Percentiles rank a stretch among this genome's conserved stretches.
Conservation (phyloP, 306 rosid species). For the Sindora glabra region DNA sequence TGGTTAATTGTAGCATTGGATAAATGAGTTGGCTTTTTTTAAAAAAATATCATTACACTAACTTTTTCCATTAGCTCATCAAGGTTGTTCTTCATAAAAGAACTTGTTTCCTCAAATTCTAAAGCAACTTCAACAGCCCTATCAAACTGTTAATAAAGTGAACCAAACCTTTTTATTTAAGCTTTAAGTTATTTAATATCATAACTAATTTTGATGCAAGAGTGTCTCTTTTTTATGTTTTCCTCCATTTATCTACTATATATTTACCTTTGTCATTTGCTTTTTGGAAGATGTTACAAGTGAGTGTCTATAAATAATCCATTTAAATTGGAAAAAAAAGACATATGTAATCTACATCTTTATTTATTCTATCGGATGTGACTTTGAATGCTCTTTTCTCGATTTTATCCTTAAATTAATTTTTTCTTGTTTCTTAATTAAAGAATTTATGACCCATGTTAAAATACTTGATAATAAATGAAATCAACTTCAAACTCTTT, state of each 20-base stretch:
- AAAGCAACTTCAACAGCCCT: constrained; percentile 21
- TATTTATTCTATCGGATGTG: constrained; percentile 9
- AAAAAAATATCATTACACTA: constrained; percentile 6
- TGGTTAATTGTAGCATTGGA: no score
- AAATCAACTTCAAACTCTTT: constrained; percentile 19
- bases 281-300: constrained; percentile 23
- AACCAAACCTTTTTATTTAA: constrained; percentile 12
- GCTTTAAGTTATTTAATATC: constrained; percentile 17
- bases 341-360: constrained; percentile 16
- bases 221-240: constrained; percentile 13
- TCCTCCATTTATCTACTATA: constrained; percentile 25
- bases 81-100: constrained; percentile 15
- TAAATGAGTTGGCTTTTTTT: constrained; percentile 15
- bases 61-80: constrained; percentile 21
- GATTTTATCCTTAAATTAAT: neutral
- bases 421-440: constrained; percentile 19
- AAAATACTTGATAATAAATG: constrained; percentile 16
- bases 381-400: constrained; percentile 8
- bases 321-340: constrained; percentile 21
- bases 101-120: constrained; percentile 31
- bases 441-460: constrained; percentile 15
- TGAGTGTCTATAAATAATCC: constrained; percentile 30
- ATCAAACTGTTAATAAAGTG: constrained; percentile 10
- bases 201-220: constrained; percentile 14
- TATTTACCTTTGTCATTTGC: constrained; percentile 23